These are phyloP conservation scores for Rhazya stricta DNA, from an alignment of 257 asterid genomes.

Conservation along the genomic window DNA sequence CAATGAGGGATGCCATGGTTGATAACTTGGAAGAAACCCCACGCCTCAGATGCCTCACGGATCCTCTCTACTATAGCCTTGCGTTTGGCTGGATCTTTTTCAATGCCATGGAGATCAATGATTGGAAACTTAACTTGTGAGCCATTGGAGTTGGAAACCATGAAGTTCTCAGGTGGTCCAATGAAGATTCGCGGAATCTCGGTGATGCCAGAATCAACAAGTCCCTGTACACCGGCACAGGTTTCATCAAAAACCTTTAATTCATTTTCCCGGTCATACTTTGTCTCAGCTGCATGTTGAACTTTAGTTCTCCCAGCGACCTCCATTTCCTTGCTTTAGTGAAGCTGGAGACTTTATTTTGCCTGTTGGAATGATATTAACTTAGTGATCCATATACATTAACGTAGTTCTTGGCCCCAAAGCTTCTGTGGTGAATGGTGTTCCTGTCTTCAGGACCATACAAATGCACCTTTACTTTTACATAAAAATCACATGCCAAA, in stretches of 20 bases:
- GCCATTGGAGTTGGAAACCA: not conserved
- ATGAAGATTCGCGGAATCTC: constrained; percentile 24
- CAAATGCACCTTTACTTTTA: not conserved
- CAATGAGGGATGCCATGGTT: constrained; percentile 23
- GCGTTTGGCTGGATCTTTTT: constrained; percentile 12
- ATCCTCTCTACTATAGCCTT: constrained; percentile 10
- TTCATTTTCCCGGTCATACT: constrained; percentile 18
- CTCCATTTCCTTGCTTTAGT: constrained; percentile 14
- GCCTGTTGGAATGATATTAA: no score
- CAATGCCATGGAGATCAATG: constrained; percentile 22
- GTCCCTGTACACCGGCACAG: constrained; percentile 29
- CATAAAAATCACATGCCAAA: no score
- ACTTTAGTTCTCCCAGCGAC: not conserved
- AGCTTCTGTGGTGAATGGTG: no score
- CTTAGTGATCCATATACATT: no score
- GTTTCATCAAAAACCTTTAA: constrained; percentile 29
- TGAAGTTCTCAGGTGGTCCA: constrained; percentile 10
- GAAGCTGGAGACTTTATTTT: no score
- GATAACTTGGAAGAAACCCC: constrained; percentile 33
- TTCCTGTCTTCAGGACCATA: no score
- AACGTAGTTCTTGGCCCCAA: no score
- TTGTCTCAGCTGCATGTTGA: not conserved
- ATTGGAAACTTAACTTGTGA: constrained; percentile 10
- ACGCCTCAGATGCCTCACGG: constrained; percentile 18
- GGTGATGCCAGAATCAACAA: constrained; percentile 25